Base-by-base conservation (phyloP, 83 land plant genomes). In the Picea engelmannii region DNA sequence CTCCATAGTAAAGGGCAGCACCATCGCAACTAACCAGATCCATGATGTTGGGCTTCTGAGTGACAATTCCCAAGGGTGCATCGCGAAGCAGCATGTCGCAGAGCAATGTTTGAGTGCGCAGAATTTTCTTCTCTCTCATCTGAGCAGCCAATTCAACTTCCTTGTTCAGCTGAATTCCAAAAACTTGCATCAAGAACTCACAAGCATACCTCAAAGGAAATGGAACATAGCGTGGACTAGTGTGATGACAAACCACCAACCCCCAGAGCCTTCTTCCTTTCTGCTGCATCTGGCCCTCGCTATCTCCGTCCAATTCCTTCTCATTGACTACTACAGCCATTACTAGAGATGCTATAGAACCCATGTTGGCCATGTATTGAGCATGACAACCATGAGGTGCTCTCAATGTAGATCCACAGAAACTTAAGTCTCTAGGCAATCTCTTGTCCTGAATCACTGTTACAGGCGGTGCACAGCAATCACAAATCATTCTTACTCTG, bases 351-450 rank as follows among this genome's bases (percentile, higher is more conserved):
- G 99, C 99, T 73, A 94, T 89, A 11, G 99, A 97, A 10, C 91
- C 90, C 99, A 97, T 97, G 88, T 97, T 97, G 76, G 85, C 95
- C 99, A 97, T 97, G 83, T 95, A 97, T 78, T 94, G 98, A 65
- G 91, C 73, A 83, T 97, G 99, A 81, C 99, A 97, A 55, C 95
- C 93, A 79, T 97, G 99, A 1, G 99, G 96, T 6, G 99, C 98
- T 66, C 98, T 74, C 62, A 97, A 86, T 2, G 98, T 97, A 24
- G 98, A 95, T n/a, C 98, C 98, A 73, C 96, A 95, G 62, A 97
- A 86, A 27, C 91, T 92, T 23, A 97, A 78, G 38, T 93, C 97
- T 81, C 91, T 83, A 1, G 90, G 84, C 79, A 95, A 84, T 64
- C 87, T 90, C 81, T 95, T 94, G 73, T 93, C 98, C 84, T 97